Base-by-base conservation (phyloP, 176 grass and related monocot genomes). In the Zoysia japonica region DNA sequence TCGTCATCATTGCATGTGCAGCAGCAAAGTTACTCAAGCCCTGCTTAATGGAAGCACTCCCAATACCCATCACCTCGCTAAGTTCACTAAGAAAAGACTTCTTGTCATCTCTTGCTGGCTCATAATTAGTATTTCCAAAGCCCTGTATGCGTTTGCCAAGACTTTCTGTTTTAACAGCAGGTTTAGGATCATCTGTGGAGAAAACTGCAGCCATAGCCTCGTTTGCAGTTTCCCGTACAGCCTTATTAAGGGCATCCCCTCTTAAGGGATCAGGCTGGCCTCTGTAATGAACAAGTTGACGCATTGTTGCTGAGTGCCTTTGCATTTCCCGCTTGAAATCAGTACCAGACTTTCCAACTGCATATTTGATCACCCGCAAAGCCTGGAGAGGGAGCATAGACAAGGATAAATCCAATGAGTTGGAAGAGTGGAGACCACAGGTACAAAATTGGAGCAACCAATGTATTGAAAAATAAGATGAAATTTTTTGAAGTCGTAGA, bases 241-340 rank as follows among this genome's bases (percentile, higher is more conserved):
- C 88, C 86, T 93, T 95, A 78, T 93, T 99, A 47, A 82, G 88
- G 37, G 92, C 75, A 78, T 99, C 96, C n/a, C 92, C 96, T 85
- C 90, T 99, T 50, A 99, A 81, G 38, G 96, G 88, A 74, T 99
- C 92, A 60, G 88, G 90, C 11, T 91, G 90, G 11, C 96, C 96
- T 68, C 86, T 99, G 79, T 99, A 96, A 74, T 99, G 96, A 90
- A 96, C 75, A 66, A 99, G 90, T 47, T 91, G 90, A n/a, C 92
- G 90, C 52, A 99, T 94, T 66, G 86, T 78, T 7, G 61, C 87
- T 13, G 96, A 99, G 65, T 99, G 90, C 5, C 92, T 85, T 77
- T 99, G 96, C 92, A 99, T 99, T 87, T 99, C 96, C 69, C 92
- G 80, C 73, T 89, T 91, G 77, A 99, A 99, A 76, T 99, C 96